A percentile compares a stretch with the other conserved stretches of the same genome.
Evolutionary conservation across 768 basidiomycete species (phyloP).

Genomic region (Phanerochaete carnosa): DNA sequence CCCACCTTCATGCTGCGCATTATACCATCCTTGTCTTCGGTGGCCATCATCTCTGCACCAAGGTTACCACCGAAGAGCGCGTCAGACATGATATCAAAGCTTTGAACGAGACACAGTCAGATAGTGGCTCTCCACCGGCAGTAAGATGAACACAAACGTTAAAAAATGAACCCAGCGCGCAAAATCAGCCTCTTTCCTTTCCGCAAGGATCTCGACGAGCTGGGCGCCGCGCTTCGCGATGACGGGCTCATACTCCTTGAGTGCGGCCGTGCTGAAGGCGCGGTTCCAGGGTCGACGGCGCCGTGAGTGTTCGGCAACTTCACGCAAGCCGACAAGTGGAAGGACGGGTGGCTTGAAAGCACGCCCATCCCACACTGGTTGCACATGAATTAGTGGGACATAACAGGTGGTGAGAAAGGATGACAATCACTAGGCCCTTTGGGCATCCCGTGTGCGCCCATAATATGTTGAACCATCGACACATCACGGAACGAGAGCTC

Average conservation of each 20-base stretch:
- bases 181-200: conserved; percentile 25
- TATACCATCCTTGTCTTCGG: background rate
- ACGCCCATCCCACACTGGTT: background rate
- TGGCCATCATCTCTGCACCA: background rate
- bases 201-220: conserved; percentile 1
- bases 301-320: conserved; percentile 34
- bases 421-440: conserved; percentile 15
- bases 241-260: conserved; percentile 42
- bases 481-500: conserved; percentile 14
- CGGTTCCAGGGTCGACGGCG: conserved; percentile 41
- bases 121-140: background rate
- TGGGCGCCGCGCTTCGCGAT: conserved; percentile 27
- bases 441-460: conserved; percentile 14
- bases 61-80: conserved; percentile 21
- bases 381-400: conserved; percentile 24
- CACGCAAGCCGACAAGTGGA: conserved; percentile 8
- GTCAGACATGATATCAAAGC: conserved; percentile 39
- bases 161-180: conserved; percentile 33
- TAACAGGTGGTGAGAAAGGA: background rate
- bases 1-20: background rate
- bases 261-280: conserved; percentile 35
- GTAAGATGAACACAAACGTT: conserved; percentile 23
- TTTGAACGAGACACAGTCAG: background rate
- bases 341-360: background rate
- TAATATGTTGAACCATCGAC: conserved; percentile 6